Conservation (phyloP, 192 early-diverging fungal species). For the Umbelopsis isabellina region DNA sequence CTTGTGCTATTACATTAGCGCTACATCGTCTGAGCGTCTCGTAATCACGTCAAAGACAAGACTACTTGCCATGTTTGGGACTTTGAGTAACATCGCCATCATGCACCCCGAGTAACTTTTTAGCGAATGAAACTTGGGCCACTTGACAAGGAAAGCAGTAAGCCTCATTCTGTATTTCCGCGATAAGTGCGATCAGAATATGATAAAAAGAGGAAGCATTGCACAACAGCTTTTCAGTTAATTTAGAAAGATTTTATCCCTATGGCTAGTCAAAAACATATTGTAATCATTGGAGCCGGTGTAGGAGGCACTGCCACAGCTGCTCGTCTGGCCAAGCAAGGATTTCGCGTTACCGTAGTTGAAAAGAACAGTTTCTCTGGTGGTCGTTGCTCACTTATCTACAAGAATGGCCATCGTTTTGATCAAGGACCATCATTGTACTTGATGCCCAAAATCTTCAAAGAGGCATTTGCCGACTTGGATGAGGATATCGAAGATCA, state of each 20-base stretch:
- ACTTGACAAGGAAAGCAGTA: background rate
- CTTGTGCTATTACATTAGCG: too few species aligned
- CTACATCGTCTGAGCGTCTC: too few species aligned
- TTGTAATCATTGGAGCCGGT: slow-evolving; percentile 60
- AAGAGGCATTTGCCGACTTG: slow-evolving; percentile 52
- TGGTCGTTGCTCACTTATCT: slow-evolving; percentile 56
- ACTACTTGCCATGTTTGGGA: too few species aligned
- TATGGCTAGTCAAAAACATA: slow-evolving; percentile 37
- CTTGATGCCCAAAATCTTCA: slow-evolving; percentile 56
- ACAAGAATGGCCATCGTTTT: slow-evolving; percentile 54
- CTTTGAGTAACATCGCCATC: too few species aligned
- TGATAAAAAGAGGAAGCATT: background rate
- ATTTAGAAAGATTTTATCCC: background rate
- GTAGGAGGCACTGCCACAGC: slow-evolving; percentile 57
- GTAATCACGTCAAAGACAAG: too few species aligned
- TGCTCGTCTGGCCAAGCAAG: slow-evolving; percentile 48
- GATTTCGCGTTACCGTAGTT: slow-evolving; percentile 45
- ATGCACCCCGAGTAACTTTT: too few species aligned
- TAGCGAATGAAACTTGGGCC: background rate
- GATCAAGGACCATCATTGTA: slow-evolving; percentile 65
- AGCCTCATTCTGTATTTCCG: slow-evolving; percentile 3
- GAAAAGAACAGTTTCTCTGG: slow-evolving; percentile 59
- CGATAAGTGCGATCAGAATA: background rate
- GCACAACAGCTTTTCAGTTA: background rate
- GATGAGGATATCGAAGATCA: slow-evolving; percentile 49